phyloP scores from a whole-genome alignment of 2,329 filamentous ascomycete genomes.

The Arthrobotrys sinensis region DNA sequence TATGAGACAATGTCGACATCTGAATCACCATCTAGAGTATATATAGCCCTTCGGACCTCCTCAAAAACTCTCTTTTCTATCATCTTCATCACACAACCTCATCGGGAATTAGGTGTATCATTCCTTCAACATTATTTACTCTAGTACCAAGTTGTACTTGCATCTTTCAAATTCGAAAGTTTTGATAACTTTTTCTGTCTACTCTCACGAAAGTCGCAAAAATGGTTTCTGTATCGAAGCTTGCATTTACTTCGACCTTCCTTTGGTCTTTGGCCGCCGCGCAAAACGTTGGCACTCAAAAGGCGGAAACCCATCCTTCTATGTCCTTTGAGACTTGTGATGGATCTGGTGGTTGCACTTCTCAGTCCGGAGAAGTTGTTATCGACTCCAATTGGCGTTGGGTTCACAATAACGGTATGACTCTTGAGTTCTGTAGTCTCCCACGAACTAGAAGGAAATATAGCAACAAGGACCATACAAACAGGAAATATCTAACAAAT shows the following conservation, averaged over 20 bases:
- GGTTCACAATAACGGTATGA: conserved; percentile 67
- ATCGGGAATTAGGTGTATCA: conserved; percentile 47
- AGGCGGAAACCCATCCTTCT: conserved; percentile 71
- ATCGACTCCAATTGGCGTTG: conserved; percentile 73
- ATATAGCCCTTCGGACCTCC: conserved; percentile 15
- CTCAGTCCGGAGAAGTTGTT: conserved; percentile 71
- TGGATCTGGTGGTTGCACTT: conserved; percentile 71
- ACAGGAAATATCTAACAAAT: conserved; percentile 23
- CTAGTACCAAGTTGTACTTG: conserved; percentile 16
- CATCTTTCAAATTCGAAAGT: conserved; percentile 4
- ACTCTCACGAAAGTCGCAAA: conserved; percentile 22
- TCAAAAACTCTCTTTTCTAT: conserved; percentile 15
- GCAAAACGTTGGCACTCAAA: conserved; percentile 71
- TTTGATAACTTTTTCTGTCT: conserved; percentile 22
- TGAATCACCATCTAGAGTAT: conserved; percentile 11
- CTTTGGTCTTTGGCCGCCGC: conserved; percentile 65
- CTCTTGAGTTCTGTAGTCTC: too few relatives aligned
- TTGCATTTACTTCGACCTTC: conserved; percentile 49
- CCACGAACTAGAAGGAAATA: too few relatives aligned
- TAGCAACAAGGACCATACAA: neutral
- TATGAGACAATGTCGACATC: neutral
- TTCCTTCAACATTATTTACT: conserved; percentile 10
- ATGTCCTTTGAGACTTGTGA: conserved; percentile 73
- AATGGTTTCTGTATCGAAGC: conserved; percentile 52
- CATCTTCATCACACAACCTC: conserved; percentile 34